A percentile compares a stretch with the other conserved stretches of the same genome.
Evolutionary conservation across 768 basidiomycete genomes (phyloP).

Genomic region (Neoboletus brunneissimus): DNA sequence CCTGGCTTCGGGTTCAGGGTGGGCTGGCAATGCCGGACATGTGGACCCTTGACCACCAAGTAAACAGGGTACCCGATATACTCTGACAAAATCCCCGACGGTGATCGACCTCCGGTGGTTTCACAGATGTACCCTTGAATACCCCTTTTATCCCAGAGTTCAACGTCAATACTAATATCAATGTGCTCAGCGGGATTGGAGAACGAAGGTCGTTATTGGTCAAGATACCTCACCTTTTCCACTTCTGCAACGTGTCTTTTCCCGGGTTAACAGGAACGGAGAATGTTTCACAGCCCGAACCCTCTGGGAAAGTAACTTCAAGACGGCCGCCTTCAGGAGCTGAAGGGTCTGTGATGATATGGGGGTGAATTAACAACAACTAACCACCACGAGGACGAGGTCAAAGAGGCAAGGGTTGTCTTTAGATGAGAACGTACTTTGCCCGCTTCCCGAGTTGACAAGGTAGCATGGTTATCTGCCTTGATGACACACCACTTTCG

Average conservation of each 20-base stretch:
- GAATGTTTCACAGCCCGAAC: constrained; percentile 56
- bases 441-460: constrained; percentile 64
- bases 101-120: constrained; percentile 39
- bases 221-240: constrained; percentile 51
- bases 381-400: constrained; percentile 24
- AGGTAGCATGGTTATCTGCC: constrained; percentile 44
- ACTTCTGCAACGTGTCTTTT: constrained; percentile 44
- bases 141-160: constrained; percentile 43
- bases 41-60: constrained; percentile 65
- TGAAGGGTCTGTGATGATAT: constrained; percentile 44
- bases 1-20: constrained; percentile 53
- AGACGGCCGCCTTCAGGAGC: constrained; percentile 48
- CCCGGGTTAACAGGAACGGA: constrained; percentile 57
- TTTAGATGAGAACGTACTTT: constrained; percentile 42
- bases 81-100: constrained; percentile 55
- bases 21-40: constrained; percentile 46
- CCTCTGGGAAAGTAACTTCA: constrained; percentile 58
- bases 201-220: background rate
- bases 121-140: constrained; percentile 69
- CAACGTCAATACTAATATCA: constrained; percentile 48
- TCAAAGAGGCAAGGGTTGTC: background rate
- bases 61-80: constrained; percentile 63
- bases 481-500: constrained; percentile 70
- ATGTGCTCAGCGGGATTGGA: constrained; percentile 1
- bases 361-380: constrained; percentile 68